These are phyloP conservation scores for Sclerotinia subarctica DNA, from an alignment of 2,329 filamentous ascomycete genomes.

Conservation along the genomic window DNA sequence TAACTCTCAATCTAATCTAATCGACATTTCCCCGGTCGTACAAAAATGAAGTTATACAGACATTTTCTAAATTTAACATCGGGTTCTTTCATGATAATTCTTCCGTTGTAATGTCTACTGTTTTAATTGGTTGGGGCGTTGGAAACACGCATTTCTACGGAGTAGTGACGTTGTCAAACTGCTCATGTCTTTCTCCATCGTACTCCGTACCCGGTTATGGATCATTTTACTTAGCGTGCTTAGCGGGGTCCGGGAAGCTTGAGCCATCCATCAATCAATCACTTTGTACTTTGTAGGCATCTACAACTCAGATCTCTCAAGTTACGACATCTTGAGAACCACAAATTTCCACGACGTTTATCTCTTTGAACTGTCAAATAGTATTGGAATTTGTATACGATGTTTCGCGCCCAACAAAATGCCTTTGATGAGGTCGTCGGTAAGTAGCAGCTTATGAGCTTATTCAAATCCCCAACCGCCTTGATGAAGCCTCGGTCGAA, in stretches of 20 bases:
- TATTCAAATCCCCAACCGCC: conserved; percentile 19
- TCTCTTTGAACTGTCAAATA: not conserved
- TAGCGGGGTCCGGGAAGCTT: conserved; percentile 17
- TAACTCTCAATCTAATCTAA: not conserved
- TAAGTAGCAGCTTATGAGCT: conserved; percentile 41
- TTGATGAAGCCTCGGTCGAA: not conserved
- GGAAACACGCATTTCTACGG: not conserved
- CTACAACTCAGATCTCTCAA: conserved; percentile 1
- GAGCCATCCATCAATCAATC: not conserved
- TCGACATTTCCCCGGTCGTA: too few relatives aligned
- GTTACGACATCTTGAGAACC: not conserved
- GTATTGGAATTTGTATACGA: conserved; percentile 33
- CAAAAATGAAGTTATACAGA: not conserved
- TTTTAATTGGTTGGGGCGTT: not conserved
- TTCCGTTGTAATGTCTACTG: not conserved
- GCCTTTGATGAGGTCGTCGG: conserved; percentile 68
- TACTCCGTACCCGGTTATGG: too few relatives aligned
- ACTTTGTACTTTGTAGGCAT: not conserved
- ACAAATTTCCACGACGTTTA: conserved; percentile 8
- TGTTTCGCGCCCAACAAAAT: conserved; percentile 63
- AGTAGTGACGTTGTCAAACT: conserved; percentile 1
- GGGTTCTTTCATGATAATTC: not conserved
- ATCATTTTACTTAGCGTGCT: not conserved
- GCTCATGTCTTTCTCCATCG: not conserved
- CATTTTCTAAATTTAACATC: not conserved